Evolutionary conservation across 78 protist species (phyloP), one percentile per base, ranked within the genome.

Genomic region (Diacronema lutheri): DNA sequence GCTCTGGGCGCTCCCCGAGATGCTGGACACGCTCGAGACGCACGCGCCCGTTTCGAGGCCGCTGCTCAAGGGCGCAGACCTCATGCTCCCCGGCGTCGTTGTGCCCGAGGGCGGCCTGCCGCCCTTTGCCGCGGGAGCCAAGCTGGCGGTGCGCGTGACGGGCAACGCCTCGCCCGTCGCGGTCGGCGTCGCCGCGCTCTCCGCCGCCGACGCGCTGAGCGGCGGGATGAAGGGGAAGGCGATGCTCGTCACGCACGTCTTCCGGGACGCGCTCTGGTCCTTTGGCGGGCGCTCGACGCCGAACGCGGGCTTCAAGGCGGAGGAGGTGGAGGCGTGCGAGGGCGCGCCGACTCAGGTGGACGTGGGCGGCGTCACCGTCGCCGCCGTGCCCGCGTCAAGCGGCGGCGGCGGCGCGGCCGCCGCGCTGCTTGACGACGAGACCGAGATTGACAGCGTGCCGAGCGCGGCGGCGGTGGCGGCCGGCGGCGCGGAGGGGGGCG

Each of bases 11-110:
- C 4, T 41, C 25, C 79, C 79, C 14, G 10, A 19, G 12, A 71
- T 71, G 37, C 41, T 71, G 58, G 58, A n/a, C 7, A 31, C 7
- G 58, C 58, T 71, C 58, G 58, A 26, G 37, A 71, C 79, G 33
- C 57, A 71, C 57, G 79, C 29, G 25, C 79, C 79, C 20, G 79
- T 71, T 11, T 71, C 79, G 5, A 40, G 41, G 79, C 21, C 2
- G 37, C 79, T 71, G 29, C 50, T 71, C 19, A 71, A 41, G 58
- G 79, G 79, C 58, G 79, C 79, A n/a, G 79, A 71, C 57, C 7
- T 71, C 58, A 71, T 71, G 79, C 79, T 71, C 4, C 79, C 79
- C 38, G 79, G 79, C 20, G 79, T 71, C 58, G 41, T 71, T 35
- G 57, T 71, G 19, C 79, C 79, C 19, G 58, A 38, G 5, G 79